Evolutionary conservation across 2,329 filamentous ascomycete genomes (phyloP).

Genomic region (Westerdykella aurantiaca): DNA sequence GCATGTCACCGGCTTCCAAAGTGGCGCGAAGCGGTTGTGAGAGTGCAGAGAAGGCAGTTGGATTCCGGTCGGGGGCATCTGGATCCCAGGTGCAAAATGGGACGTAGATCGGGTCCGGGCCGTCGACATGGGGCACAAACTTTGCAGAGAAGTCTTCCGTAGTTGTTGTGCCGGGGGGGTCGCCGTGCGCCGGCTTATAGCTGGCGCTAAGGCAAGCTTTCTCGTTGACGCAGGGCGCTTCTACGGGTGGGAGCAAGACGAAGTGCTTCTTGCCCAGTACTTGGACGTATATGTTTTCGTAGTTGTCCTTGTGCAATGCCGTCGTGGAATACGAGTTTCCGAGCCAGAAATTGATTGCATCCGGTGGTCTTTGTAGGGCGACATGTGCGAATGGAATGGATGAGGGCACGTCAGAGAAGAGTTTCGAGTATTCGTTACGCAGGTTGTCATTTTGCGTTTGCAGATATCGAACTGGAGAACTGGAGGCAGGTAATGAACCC

Average conservation of each 20-base stretch:
- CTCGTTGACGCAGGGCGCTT: conserved; percentile 65
- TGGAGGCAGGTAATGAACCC: background rate
- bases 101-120: conserved; percentile 41
- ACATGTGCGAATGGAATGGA: conserved; percentile 68
- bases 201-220: conserved; percentile 51
- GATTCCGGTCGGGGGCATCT: conserved; percentile 43
- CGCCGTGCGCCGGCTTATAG: conserved; percentile 41
- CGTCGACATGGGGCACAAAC: conserved; percentile 30
- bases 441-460: conserved; percentile 84
- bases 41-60: conserved; percentile 55
- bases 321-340: conserved; percentile 64
- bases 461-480: conserved; percentile 49
- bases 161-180: background rate
- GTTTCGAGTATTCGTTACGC: conserved; percentile 60
- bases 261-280: conserved; percentile 69
- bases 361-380: conserved; percentile 59
- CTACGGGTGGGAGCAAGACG: conserved; percentile 64
- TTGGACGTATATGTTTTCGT: conserved; percentile 81
- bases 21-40: conserved; percentile 61
- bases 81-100: conserved; percentile 75
- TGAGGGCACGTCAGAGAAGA: conserved; percentile 58
- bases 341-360: conserved; percentile 80
- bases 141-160: background rate
- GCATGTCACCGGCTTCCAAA: conserved; percentile 67
- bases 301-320: conserved; percentile 74